phyloP scores from a whole-genome alignment of 768 basidiomycete species.

The Kwoniella pini region DNA sequence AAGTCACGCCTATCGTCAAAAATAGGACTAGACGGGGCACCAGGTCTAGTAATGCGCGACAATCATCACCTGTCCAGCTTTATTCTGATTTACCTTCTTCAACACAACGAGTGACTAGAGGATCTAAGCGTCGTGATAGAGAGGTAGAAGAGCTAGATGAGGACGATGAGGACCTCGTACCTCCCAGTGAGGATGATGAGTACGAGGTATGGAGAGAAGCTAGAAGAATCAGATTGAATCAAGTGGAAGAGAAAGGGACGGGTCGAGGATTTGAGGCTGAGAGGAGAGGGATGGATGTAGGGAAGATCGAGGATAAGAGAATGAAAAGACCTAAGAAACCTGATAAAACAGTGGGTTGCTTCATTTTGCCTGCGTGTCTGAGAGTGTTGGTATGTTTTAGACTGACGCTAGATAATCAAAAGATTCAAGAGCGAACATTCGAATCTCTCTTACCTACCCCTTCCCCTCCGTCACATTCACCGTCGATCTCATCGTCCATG shows the following conservation, averaged over 20 bases:
- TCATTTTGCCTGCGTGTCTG: too few relatives aligned
- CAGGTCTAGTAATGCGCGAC: neutral
- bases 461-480: neutral
- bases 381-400: too few relatives aligned
- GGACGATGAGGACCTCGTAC: slow-evolving; percentile 32
- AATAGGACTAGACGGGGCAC: neutral
- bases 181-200: slow-evolving; percentile 40
- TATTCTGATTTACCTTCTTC: neutral
- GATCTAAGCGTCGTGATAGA: slow-evolving; percentile 11
- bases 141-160: slow-evolving; percentile 1
- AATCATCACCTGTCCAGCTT: neutral
- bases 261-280: neutral
- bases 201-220: slow-evolving; percentile 30
- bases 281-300: neutral
- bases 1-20: neutral
- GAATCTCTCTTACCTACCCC: slow-evolving; percentile 13
- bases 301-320: neutral
- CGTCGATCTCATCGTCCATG: neutral
- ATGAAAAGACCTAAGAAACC: slow-evolving; percentile 11
- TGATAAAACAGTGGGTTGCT: slow-evolving; percentile 1
- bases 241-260: neutral
- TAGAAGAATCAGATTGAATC: neutral
- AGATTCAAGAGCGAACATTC: neutral
- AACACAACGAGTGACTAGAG: slow-evolving; percentile 9
- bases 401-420: neutral